Evolutionary conservation across 2,329 filamentous ascomycete genomes (phyloP).

Genomic region (Daldinia sp.): DNA sequence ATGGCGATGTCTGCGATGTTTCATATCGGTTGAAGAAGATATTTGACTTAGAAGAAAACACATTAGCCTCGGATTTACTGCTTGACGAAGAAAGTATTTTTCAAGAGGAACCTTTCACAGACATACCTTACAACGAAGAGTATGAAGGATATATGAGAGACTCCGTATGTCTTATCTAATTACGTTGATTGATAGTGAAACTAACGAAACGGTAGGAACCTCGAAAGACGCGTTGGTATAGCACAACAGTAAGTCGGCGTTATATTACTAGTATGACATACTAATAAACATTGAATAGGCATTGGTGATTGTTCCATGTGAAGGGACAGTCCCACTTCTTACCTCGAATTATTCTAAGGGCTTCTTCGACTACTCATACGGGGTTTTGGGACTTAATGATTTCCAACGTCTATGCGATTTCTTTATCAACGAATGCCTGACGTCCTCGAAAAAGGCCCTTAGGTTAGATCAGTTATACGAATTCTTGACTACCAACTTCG

Average conservation of each 20-base stretch:
- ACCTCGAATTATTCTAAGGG: not conserved
- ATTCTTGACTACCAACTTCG: not conserved
- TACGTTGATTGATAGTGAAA: not conserved
- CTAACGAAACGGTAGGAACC: conserved; percentile 13
- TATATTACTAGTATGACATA: not conserved
- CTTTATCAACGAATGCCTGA: not conserved
- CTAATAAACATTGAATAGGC: conserved; percentile 3
- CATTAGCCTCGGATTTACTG: conserved; percentile 23
- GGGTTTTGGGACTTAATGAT: not conserved
- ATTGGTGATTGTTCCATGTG: conserved; percentile 28
- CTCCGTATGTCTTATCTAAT: conserved; percentile 32
- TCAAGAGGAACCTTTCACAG: conserved; percentile 35
- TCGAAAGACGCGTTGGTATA: conserved; percentile 5
- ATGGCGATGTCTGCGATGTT: conserved; percentile 27
- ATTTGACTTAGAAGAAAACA: conserved; percentile 41
- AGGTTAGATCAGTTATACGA: conserved; percentile 3
- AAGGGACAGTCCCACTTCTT: conserved; percentile 13
- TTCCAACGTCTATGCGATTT: not conserved
- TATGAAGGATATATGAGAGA: conserved; percentile 45
- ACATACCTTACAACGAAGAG: conserved; percentile 31
- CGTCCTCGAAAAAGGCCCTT: not conserved
- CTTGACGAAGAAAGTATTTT: conserved; percentile 40
- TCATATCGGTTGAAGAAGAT: conserved; percentile 38
- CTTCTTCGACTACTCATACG: no score
- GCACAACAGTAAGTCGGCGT: conserved; percentile 19